phyloP scores from a whole-genome alignment of 306 rosid species.

The Ziziphus jujuba region DNA sequence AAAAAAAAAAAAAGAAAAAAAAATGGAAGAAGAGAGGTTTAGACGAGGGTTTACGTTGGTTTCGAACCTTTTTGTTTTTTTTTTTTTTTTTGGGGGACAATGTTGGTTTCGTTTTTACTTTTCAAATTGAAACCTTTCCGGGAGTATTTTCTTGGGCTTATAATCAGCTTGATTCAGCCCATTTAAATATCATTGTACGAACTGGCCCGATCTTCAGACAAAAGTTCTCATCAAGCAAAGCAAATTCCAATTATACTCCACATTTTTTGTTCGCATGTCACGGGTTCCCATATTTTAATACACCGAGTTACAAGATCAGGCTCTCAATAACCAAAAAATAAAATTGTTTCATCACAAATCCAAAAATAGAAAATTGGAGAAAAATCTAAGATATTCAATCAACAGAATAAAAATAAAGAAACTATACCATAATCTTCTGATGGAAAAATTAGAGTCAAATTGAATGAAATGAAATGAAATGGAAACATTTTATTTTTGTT shows the following conservation, averaged over 20 bases:
- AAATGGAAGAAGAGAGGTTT: not conserved
- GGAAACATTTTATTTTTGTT: too few species aligned
- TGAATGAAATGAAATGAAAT: too few species aligned
- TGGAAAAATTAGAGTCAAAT: too few species aligned
- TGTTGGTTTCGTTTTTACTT: not conserved
- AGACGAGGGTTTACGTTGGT: not conserved
- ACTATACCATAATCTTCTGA: too few species aligned
- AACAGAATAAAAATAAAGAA: too few species aligned
- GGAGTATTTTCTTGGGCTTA: not conserved
- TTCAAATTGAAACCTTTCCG: constrained; percentile 7
- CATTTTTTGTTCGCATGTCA: not conserved
- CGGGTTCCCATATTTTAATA: not conserved
- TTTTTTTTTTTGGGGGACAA: not conserved
- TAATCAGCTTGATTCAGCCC: not conserved
- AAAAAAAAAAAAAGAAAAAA: too few species aligned
- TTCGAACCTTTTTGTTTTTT: not conserved
- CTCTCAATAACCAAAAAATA: not conserved
- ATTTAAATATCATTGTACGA: not conserved
- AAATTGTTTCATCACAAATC: too few species aligned
- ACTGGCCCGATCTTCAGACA: not conserved
- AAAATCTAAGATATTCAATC: too few species aligned
- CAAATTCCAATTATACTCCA: too few species aligned
- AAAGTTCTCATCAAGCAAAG: too few species aligned
- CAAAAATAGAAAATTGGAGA: too few species aligned
- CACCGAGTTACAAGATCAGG: too few species aligned